phyloP scores from a whole-genome alignment of 495 filamentous ascomycete genomes.

The Aspergillus affinis region DNA sequence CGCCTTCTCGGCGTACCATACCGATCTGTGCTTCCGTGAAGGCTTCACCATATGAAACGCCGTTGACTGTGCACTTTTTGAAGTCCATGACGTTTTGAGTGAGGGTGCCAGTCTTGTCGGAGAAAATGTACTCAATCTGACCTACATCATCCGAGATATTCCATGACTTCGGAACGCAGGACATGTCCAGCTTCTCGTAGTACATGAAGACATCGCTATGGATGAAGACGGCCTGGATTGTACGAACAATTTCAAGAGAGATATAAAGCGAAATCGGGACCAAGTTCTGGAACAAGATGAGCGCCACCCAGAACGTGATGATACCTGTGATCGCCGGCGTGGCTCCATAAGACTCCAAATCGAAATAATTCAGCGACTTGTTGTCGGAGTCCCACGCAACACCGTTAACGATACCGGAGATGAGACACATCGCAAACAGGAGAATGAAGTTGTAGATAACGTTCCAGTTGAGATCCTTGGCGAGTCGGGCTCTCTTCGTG shows the following conservation, averaged over 20 bases:
- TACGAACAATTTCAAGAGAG: conserved; percentile 92
- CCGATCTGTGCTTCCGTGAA: conserved; percentile 96
- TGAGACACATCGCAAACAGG: conserved; percentile 84
- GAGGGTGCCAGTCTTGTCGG: conserved; percentile 96
- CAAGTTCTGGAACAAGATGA: conserved; percentile 98
- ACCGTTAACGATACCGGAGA: conserved; percentile 83
- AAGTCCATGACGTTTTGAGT: conserved; percentile 99
- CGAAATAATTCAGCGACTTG: conserved; percentile 79
- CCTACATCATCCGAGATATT: conserved; percentile 98
- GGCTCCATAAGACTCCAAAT: conserved; percentile 80
- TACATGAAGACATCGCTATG: conserved; percentile 96
- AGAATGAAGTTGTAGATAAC: conserved; percentile 96
- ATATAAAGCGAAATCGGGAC: conserved; percentile 98
- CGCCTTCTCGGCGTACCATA: conserved; percentile 86
- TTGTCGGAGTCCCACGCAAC: conserved; percentile 72
- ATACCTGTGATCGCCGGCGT: conserved; percentile 79
- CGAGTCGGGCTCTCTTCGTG: conserved; percentile 86
- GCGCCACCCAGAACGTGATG: conserved; percentile 91
- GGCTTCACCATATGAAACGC: conserved; percentile 91
- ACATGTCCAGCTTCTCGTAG: conserved; percentile 88
- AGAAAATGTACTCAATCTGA: conserved; percentile 99
- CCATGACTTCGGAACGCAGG: conserved; percentile 97
- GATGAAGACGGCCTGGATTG: conserved; percentile 93
- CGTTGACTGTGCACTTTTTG: conserved; percentile 96
- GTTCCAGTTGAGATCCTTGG: conserved; percentile 93